Base-by-base conservation (phyloP, 2,329 filamentous ascomycete species). In the Aspergillus clavatus region DNA sequence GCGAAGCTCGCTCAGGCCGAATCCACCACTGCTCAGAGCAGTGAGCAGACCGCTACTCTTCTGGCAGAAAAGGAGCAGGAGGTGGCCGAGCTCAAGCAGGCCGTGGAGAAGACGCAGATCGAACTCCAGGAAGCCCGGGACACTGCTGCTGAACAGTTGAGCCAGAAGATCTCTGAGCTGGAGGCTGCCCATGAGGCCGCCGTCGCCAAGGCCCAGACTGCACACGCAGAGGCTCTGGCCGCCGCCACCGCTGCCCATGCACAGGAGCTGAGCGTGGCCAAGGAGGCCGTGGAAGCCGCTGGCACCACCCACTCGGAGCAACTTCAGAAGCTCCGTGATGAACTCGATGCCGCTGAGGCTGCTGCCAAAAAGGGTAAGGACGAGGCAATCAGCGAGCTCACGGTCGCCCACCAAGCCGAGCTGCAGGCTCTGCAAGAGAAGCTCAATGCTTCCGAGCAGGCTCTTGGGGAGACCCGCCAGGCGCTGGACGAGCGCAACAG, bases 41-140 rank as follows among this genome's bases (percentile, higher is more conserved):
- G 55, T 0, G 59, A 62, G 6, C 53, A 65, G 24, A 58, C 45
- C 0, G 46, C 46, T 10, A 52, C 56, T 16, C 51, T 56, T n/a
- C 45, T 71, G 14, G 55, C 60, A 3, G 59, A 64, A 27, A 71
- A 71, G 50, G 62, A 67, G 4, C 56, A 65, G 35, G 59, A 71
- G 35, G 59, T 69, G 6, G 44, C 54, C 4, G 58, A 63, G 12
- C 58, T 71, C 24, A 60, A 62, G 48, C 48, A 65, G 43, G 52
- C 58, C 21, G 50, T 68, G 12, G 62, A 65, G 21, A 58, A 60
- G 11, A 47, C 66, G 14, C 63, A 67, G 38, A 47, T 41, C 5
- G 62, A 70, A n/a, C 57, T 72, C 40, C 51, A 66, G 38, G 55
- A 59, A 29, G 50, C 52, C 22, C 53, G 53, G 6, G 54, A 60